phyloP scores from a whole-genome alignment of 83 land plant genomes.

The Picea abies region DNA sequence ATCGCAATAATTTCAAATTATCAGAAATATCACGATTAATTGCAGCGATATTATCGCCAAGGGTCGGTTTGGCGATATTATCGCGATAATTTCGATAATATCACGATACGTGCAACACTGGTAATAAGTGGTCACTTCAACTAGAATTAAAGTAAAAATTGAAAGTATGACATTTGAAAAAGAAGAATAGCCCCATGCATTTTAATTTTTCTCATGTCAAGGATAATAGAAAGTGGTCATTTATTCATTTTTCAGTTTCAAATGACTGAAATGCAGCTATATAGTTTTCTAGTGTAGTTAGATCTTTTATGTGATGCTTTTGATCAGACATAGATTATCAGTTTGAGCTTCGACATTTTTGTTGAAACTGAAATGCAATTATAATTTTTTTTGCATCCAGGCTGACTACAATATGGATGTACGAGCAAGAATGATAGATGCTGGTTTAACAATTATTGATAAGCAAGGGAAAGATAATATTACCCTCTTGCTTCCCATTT shows the following conservation, averaged over 20 bases:
- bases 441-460: slow-evolving; percentile 90
- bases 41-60: too few relatives aligned
- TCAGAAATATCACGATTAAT: too few relatives aligned
- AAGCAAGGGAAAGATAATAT: slow-evolving; percentile 95
- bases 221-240: background rate
- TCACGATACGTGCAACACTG: too few relatives aligned
- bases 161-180: background rate
- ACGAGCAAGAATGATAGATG: slow-evolving; percentile 94
- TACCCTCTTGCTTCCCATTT: slow-evolving; percentile 79
- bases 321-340: background rate
- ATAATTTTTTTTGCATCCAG: slow-evolving; percentile 40
- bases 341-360: background rate
- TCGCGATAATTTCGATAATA: too few relatives aligned
- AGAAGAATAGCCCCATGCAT: background rate
- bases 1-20: too few relatives aligned
- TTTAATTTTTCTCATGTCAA: background rate
- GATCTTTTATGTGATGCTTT: background rate
- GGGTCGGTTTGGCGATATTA: too few relatives aligned
- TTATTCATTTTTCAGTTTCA: background rate
- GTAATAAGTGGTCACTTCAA: too few relatives aligned
- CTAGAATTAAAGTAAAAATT: background rate
- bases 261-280: background rate
- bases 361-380: background rate
- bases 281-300: background rate
- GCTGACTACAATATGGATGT: slow-evolving; percentile 91